These are phyloP conservation scores for Golovinomyces cichoracearum DNA, from an alignment of 2,329 filamentous ascomycete species.

Conservation along the genomic window DNA sequence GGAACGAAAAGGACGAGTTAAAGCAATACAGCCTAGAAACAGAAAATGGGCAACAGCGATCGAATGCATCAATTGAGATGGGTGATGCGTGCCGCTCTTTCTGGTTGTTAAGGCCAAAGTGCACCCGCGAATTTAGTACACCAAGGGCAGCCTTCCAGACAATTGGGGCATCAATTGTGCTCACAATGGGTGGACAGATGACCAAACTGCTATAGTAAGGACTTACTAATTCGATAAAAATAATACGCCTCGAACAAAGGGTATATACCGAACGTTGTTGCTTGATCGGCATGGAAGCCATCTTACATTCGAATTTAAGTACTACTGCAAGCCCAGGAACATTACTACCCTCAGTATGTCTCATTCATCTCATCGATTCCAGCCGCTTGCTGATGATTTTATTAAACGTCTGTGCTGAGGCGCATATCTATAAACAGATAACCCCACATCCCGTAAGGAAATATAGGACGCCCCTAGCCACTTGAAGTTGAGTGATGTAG, in stretches of 20 bases:
- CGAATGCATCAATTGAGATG: constrained; percentile 8
- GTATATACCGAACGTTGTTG: constrained; percentile 11
- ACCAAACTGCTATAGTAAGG: not conserved
- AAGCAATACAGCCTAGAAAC: constrained; percentile 9
- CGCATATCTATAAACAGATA: too few relatives aligned
- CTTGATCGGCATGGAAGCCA: constrained; percentile 16
- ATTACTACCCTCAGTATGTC: constrained; percentile 14
- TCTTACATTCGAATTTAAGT: not conserved
- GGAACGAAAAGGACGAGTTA: constrained; percentile 5
- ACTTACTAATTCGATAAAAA: constrained; percentile 3
- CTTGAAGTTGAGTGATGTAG: constrained; percentile 12
- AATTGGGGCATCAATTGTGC: not conserved
- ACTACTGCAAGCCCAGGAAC: constrained; percentile 9
- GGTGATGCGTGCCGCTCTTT: constrained; percentile 6
- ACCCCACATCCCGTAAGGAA: too few relatives aligned
- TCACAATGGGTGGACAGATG: not conserved
- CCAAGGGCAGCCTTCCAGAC: not conserved
- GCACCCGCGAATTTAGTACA: not conserved
- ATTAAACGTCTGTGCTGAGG: too few relatives aligned
- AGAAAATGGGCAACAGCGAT: constrained; percentile 12
- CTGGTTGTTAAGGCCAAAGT: constrained; percentile 1
- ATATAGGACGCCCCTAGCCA: too few relatives aligned
- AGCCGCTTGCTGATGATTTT: too few relatives aligned
- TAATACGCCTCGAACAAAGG: constrained; percentile 6
- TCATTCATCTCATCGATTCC: not conserved